Percentiles rank a stretch among this genome's conserved stretches.
These are phyloP conservation scores for Aspergillus heteromorphus DNA, from an alignment of 495 filamentous ascomycete species.

Conservation along the genomic window DNA sequence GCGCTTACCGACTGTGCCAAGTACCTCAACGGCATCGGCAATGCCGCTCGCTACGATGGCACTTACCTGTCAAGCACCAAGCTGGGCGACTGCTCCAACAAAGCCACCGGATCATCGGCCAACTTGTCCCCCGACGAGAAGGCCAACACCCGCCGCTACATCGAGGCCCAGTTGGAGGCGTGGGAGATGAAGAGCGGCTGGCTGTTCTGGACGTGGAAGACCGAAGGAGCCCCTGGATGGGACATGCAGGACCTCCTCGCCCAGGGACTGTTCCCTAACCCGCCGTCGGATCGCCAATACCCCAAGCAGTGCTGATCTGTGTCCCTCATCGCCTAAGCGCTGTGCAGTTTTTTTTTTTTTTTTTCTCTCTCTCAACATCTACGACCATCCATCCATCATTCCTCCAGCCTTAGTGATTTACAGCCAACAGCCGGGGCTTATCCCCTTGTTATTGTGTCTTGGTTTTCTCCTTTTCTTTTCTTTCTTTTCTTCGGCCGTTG, in stretches of 20 bases:
- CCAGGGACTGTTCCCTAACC: constrained; percentile 58
- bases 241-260: constrained; percentile 63
- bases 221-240: constrained; percentile 85
- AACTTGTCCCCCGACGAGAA: constrained; percentile 48
- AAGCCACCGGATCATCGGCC: constrained; percentile 51
- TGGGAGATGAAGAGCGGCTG: constrained; percentile 65
- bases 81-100: constrained; percentile 56
- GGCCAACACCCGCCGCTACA: constrained; percentile 53
- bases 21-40: constrained; percentile 63
- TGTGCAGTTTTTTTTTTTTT: neutral
- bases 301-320: constrained; percentile 35
- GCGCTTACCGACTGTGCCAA: constrained; percentile 71
- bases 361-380: no score
- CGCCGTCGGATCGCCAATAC: constrained; percentile 45
- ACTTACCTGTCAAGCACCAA: constrained; percentile 40
- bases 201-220: constrained; percentile 85
- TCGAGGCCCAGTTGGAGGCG: constrained; percentile 70
- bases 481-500: neutral
- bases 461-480: neutral
- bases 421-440: neutral
- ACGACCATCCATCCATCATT: neutral
- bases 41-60: constrained; percentile 68
- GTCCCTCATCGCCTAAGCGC: neutral
- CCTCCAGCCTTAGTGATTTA: neutral
- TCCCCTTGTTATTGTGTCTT: neutral